Percentiles rank a stretch among this genome's conserved stretches.
phyloP scores from a whole-genome alignment of 257 asterid species.

The Capsicum baccatum region DNA sequence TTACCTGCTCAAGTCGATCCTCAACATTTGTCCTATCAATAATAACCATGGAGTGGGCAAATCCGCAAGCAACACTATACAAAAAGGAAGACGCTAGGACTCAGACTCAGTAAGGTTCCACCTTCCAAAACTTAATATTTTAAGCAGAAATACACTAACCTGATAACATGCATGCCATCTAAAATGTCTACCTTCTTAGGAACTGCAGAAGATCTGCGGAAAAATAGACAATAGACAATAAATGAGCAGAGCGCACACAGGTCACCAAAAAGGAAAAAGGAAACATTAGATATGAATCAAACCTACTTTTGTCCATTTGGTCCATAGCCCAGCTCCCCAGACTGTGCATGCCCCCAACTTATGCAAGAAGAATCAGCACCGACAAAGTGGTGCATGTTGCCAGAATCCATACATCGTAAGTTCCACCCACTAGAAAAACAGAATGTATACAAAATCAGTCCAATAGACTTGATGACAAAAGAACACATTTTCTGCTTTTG shows the following conservation, averaged over 20 bases:
- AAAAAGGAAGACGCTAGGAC: conserved; percentile 24
- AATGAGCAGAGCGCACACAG: neutral
- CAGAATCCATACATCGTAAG: conserved; percentile 95
- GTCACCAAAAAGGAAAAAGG: neutral
- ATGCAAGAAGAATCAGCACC: conserved; percentile 99
- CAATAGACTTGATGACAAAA: neutral
- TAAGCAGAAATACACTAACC: conserved; percentile 49
- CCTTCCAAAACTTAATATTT: neutral
- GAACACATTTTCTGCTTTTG: too few species aligned
- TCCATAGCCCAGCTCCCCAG: conserved; percentile 98
- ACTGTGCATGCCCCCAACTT: conserved; percentile 97
- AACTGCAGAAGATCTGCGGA: conserved; percentile 82
- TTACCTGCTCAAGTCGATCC: conserved; percentile 82
- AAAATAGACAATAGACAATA: conserved; percentile 20
- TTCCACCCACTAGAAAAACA: conserved; percentile 79
- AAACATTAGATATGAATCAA: neutral
- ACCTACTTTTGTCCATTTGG: conserved; percentile 86
- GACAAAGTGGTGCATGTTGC: conserved; percentile 86
- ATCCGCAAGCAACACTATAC: conserved; percentile 92
- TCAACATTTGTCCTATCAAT: conserved; percentile 74
- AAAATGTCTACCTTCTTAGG: conserved; percentile 89
- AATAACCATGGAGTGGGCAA: conserved; percentile 77
- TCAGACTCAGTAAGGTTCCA: neutral
- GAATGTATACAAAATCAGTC: neutral
- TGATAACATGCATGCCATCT: conserved; percentile 91